phyloP scores from a whole-genome alignment of 768 basidiomycete species.

The Coprinopsis sp. region DNA sequence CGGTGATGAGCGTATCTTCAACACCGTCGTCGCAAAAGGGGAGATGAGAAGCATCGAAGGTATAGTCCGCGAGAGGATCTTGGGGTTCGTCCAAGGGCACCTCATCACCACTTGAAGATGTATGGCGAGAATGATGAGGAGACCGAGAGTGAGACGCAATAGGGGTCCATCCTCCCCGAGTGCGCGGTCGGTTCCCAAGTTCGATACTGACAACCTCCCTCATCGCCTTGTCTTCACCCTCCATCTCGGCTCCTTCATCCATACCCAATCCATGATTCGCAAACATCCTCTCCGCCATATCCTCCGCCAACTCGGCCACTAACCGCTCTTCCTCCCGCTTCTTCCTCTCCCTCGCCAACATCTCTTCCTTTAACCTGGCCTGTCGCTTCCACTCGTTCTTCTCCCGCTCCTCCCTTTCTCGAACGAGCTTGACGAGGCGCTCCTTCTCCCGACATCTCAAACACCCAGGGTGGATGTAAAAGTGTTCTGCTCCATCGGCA shows the following conservation, averaged over 20 bases:
- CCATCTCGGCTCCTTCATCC: neutral
- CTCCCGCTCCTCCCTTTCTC: slow-evolving; percentile 11
- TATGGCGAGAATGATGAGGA: slow-evolving; percentile 16
- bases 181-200: too few species aligned
- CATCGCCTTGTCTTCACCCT: neutral
- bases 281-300: too few species aligned
- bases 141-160: too few species aligned
- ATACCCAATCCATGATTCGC: neutral
- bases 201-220: neutral
- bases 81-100: slow-evolving; percentile 7
- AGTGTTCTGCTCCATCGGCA: too few species aligned
- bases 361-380: neutral
- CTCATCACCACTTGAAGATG: slow-evolving; percentile 26
- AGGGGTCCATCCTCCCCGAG: too few species aligned
- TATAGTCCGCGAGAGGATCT: slow-evolving; percentile 2
- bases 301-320: too few species aligned
- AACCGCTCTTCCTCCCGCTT: neutral
- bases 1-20: slow-evolving; percentile 56
- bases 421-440: slow-evolving; percentile 9
- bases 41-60: slow-evolving; percentile 1
- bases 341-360: neutral
- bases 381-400: neutral
- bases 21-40: slow-evolving; percentile 42
- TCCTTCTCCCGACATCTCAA: slow-evolving; percentile 16
- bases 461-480: slow-evolving; percentile 1